Conservation (phyloP, 2,329 filamentous ascomycete genomes). For the Talaromyces sp. region DNA sequence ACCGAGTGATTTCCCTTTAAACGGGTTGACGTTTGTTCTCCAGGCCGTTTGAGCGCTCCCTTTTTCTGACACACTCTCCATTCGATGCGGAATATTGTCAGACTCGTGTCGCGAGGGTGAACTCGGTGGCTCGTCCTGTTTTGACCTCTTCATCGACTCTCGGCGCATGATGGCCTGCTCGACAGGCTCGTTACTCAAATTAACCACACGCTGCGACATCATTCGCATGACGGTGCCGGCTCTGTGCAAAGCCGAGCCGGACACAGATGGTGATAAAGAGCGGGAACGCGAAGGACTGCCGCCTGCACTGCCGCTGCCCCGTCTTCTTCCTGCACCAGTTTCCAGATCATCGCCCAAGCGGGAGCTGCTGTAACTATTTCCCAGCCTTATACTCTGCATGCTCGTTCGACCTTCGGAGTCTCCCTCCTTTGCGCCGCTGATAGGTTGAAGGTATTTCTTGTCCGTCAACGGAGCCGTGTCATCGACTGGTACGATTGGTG, state of each 20-base stretch:
- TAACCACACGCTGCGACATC: constrained; percentile 97
- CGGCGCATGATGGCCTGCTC: constrained; percentile 67
- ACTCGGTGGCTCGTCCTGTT: constrained; percentile 52
- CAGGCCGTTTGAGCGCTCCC: constrained; percentile 40
- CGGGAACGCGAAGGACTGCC: constrained; percentile 36
- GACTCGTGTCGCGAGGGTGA: constrained; percentile 49
- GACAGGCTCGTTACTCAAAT: constrained; percentile 86
- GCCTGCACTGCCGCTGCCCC: constrained; percentile 47
- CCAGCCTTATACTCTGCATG: constrained; percentile 54
- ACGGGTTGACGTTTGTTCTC: constrained; percentile 62
- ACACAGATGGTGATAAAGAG: constrained; percentile 62
- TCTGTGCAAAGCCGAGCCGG: constrained; percentile 60
- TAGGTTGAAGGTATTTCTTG: constrained; percentile 54
- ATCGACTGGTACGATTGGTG: constrained; percentile 50
- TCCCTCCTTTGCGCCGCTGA: constrained; percentile 48
- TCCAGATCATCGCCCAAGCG: constrained; percentile 63
- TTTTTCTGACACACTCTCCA: constrained; percentile 34
- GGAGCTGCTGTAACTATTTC: constrained; percentile 40
- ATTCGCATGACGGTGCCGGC: constrained; percentile 74
- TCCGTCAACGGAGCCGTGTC: constrained; percentile 61
- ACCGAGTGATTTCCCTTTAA: constrained; percentile 81
- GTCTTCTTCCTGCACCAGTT: constrained; percentile 47
- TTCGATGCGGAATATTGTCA: constrained; percentile 42
- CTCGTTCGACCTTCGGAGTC: constrained; percentile 50
- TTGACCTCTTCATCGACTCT: constrained; percentile 49